Conservation (phyloP, 2,329 filamentous ascomycete species). For the Exophiala sp. region DNA sequence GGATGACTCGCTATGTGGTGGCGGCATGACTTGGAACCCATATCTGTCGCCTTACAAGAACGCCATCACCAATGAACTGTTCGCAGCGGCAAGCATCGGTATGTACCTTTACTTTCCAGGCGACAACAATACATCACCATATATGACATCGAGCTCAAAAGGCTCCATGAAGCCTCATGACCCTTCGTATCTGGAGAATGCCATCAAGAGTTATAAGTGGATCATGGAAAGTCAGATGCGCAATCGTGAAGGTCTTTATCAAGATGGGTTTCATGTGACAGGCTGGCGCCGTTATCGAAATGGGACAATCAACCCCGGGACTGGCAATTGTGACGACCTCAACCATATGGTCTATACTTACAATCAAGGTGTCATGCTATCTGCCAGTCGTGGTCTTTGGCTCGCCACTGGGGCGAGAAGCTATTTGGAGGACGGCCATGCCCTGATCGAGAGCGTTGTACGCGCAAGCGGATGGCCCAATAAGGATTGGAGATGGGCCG, state of each 20-base stretch:
- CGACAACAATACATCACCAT: slow-evolving; percentile 70
- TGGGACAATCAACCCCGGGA: slow-evolving; percentile 57
- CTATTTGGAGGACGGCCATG: slow-evolving; percentile 76
- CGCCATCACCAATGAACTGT: slow-evolving; percentile 91
- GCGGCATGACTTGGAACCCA: slow-evolving; percentile 90
- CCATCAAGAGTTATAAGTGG: slow-evolving; percentile 77
- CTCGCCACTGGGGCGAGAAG: slow-evolving; percentile 66
- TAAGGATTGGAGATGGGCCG: slow-evolving; percentile 58
- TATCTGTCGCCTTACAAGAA: slow-evolving; percentile 84
- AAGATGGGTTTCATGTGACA: slow-evolving; percentile 84
- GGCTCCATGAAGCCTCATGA: slow-evolving; percentile 47
- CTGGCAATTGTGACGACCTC: slow-evolving; percentile 71
- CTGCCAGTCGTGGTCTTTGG: slow-evolving; percentile 76
- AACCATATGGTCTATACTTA: slow-evolving; percentile 93
- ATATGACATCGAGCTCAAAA: slow-evolving; percentile 38
- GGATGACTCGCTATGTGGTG: slow-evolving; percentile 75
- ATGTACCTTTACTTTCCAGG: slow-evolving; percentile 92
- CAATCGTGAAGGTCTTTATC: slow-evolving; percentile 69
- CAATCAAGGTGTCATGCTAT: slow-evolving; percentile 88
- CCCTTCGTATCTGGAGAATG: slow-evolving; percentile 66
- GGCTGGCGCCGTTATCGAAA: slow-evolving; percentile 49
- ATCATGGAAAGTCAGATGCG: slow-evolving; percentile 76
- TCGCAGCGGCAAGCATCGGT: slow-evolving; percentile 73
- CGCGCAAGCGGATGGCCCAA: slow-evolving; percentile 70
- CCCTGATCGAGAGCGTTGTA: slow-evolving; percentile 71